Base-by-base conservation (phyloP, 2,329 filamentous ascomycete species). In the Apiospora kogelbergensis region DNA sequence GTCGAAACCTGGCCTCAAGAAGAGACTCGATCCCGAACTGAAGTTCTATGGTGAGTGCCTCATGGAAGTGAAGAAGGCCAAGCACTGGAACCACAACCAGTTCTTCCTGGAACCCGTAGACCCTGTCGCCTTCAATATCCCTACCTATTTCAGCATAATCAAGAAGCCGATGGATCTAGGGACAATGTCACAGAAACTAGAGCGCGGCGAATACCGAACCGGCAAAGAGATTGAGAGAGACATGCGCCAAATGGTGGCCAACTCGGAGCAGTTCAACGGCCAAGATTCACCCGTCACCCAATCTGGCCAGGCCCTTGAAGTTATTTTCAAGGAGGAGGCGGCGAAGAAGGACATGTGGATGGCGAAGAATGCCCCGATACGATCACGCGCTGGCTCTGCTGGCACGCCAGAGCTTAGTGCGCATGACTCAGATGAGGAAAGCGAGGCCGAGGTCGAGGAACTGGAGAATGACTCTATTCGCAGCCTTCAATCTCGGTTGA, bases 111-210 rank as follows among this genome's bases (percentile, higher is more conserved):
- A 88, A 9, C 93, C 96, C 0, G 96, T 99, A 24, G 96, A 99
- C 78, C 94, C 96, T 0, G 95, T 98, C 44, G 95, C 95, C 0
- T 84, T 98, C 67, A 94, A 95, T 78, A 98, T 98, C 70, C 96
- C 96, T 0, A 91, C 92, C 30, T 99, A 99, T 78, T 93, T 96
- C 79, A 94, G 92, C 76, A 85, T 98, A 71, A 94, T 99, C 82
- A 98, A 97, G 84, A 94, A 95, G 78, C 96, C 96, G 0, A 99
- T 98, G 95, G 95, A 99, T 79, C 85, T 98, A 65, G 85, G 87
- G 20, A 97, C 93, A n/a, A 92, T 97, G 76, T 85, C 88, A 44
- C 85, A 86, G 53, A 97, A 97, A 80, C 85, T 98, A 48, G 89
- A 91, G 73, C 85, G 85, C 15, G 94, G 94, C 33, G 89, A 94